phyloP scores from a whole-genome alignment of 1,284 basidiomycete species.

The Melampsora americana region DNA sequence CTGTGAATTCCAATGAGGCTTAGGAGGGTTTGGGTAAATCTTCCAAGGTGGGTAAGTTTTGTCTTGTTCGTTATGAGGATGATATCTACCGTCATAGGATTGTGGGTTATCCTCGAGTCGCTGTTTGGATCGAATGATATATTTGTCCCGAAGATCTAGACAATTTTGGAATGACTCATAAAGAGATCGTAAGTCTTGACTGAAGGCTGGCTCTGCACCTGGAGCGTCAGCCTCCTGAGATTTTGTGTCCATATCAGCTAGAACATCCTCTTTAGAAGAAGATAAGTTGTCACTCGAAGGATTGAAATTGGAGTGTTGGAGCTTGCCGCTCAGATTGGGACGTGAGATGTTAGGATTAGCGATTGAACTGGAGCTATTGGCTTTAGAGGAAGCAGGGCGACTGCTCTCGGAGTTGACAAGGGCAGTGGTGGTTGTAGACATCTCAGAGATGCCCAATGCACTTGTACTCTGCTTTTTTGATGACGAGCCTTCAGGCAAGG shows the following conservation, averaged over 20 bases:
- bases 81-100: constrained; percentile 75
- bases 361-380: not conserved
- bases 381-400: not conserved
- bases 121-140: constrained; percentile 77
- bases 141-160: constrained; percentile 84
- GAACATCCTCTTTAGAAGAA: not conserved
- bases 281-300: not conserved
- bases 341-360: not conserved
- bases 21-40: constrained; percentile 83
- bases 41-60: constrained; percentile 65
- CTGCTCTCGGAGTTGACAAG: not conserved
- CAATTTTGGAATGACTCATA: constrained; percentile 67
- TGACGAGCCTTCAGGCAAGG: not conserved
- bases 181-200: constrained; percentile 52
- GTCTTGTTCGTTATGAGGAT: constrained; percentile 58
- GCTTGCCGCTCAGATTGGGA: not conserved
- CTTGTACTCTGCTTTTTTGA: not conserved
- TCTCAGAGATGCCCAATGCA: not conserved
- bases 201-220: constrained; percentile 42
- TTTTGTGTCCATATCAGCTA: not conserved
- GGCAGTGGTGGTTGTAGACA: constrained; percentile 13
- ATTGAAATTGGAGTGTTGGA: not conserved
- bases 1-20: constrained; percentile 78
- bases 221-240: constrained; percentile 1
- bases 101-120: constrained; percentile 78